Percentiles rank a stretch among this genome's conserved stretches.
Conservation (phyloP, 129 eudicot genomes). For the Silybum marianum region DNA sequence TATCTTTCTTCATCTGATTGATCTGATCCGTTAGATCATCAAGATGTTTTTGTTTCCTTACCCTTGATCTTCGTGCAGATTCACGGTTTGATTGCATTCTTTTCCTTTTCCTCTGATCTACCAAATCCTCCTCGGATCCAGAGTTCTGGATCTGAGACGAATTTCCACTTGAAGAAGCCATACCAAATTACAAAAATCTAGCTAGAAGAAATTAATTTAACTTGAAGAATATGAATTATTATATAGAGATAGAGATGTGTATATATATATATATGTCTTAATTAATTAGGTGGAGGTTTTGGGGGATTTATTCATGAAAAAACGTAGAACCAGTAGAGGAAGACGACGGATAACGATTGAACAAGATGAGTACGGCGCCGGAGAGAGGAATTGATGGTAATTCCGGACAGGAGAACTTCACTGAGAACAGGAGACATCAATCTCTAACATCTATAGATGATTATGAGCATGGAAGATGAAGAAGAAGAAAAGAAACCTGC, state of each 20-base stretch:
- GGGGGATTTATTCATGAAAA: slow-evolving; percentile 54
- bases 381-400: slow-evolving; percentile 64
- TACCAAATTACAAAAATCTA: slow-evolving; percentile 13
- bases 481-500: not conserved
- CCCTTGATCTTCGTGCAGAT: slow-evolving; percentile 87
- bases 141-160: slow-evolving; percentile 61
- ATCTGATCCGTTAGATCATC: slow-evolving; percentile 68
- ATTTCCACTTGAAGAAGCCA: slow-evolving; percentile 77
- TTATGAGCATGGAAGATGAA: slow-evolving; percentile 30
- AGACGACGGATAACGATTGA: slow-evolving; percentile 88
- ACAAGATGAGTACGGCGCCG: slow-evolving; percentile 93
- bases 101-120: slow-evolving; percentile 80
- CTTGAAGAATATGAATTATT: no score
- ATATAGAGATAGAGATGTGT: not conserved
- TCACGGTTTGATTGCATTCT: slow-evolving; percentile 95
- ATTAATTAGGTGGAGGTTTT: not conserved
- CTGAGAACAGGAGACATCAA: slow-evolving; percentile 91
- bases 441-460: slow-evolving; percentile 46
- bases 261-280: not conserved
- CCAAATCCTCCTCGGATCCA: slow-evolving; percentile 61
- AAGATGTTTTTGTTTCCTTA: slow-evolving; percentile 79
- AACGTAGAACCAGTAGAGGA: slow-evolving; percentile 98
- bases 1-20: slow-evolving; percentile 61
- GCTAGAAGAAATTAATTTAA: not conserved
- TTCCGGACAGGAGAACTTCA: slow-evolving; percentile 84